Evolutionary conservation across 1,139 yeast species (phyloP).

Genomic region (Candida sanyaensis): DNA sequence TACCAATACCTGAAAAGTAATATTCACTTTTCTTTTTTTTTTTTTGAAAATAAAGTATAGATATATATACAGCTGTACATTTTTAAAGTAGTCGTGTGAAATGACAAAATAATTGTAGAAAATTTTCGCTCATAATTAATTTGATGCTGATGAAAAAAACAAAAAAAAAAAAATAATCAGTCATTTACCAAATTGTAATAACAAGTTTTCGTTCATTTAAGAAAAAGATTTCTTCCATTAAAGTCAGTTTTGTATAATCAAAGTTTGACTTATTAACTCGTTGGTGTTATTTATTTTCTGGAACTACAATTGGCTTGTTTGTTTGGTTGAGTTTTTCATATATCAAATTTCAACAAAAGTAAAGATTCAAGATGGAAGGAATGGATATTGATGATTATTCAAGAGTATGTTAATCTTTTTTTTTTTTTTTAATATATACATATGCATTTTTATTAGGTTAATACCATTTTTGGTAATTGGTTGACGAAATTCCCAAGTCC

Average conservation of each 20-base stretch:
- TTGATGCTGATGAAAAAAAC: background rate
- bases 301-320: no score
- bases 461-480: background rate
- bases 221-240: no score
- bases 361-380: slow-evolving; percentile 36
- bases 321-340: no score
- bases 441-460: background rate
- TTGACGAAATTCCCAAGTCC: slow-evolving; percentile 3
- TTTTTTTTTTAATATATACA: no score
- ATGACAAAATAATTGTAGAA: background rate
- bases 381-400: slow-evolving; percentile 60
- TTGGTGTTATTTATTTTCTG: no score
- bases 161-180: background rate
- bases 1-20: slow-evolving; percentile 65
- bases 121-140: background rate
- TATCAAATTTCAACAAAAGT: background rate
- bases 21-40: no score
- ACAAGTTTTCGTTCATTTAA: no score
- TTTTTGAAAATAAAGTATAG: no score
- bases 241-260: no score
- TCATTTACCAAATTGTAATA: no score
- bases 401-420: slow-evolving; percentile 41
- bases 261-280: no score
- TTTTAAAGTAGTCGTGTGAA: background rate
- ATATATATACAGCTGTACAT: background rate